Percentiles rank a stretch among this genome's conserved stretches.
These are phyloP conservation scores for Aureobasidium sp. DNA, from an alignment of 2,329 filamentous ascomycete species.

Conservation along the genomic window DNA sequence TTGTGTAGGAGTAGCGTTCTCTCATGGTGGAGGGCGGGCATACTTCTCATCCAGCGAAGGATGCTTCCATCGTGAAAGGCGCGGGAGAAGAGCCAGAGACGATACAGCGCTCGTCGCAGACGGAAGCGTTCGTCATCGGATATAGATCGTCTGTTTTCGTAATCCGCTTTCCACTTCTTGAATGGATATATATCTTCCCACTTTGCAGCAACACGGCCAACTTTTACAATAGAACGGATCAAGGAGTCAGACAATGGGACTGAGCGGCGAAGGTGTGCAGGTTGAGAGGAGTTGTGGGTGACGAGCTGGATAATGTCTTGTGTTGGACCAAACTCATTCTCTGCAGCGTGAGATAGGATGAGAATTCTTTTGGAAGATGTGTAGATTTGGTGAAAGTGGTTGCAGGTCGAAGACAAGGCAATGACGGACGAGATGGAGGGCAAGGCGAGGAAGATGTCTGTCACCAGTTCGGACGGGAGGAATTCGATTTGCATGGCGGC, in stretches of 20 bases:
- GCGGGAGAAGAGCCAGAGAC: slow-evolving; percentile 65
- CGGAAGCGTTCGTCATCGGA: slow-evolving; percentile 54
- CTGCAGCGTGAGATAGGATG: slow-evolving; percentile 60
- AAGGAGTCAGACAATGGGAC: slow-evolving; percentile 62
- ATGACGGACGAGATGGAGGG: slow-evolving; percentile 59
- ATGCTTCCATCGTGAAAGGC: slow-evolving; percentile 63
- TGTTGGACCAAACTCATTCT: slow-evolving; percentile 64
- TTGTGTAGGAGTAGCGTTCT: slow-evolving; percentile 65
- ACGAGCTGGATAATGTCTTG: slow-evolving; percentile 65
- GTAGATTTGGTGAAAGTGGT: slow-evolving; percentile 59
- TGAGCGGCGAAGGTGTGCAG: slow-evolving; percentile 58
- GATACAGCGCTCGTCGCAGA: slow-evolving; percentile 64
- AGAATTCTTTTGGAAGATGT: slow-evolving; percentile 58
- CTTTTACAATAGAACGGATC: slow-evolving; percentile 59
- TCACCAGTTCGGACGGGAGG: slow-evolving; percentile 64
- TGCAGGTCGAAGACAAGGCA: slow-evolving; percentile 60
- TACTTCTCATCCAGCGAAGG: slow-evolving; percentile 55
- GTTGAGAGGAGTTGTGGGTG: slow-evolving; percentile 67
- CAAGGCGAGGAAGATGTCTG: slow-evolving; percentile 62
- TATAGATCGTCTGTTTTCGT: slow-evolving; percentile 60
- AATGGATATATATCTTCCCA: slow-evolving; percentile 69
- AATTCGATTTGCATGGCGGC: slow-evolving; percentile 57
- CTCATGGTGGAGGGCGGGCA: slow-evolving; percentile 52
- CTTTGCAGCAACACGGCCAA: slow-evolving; percentile 61
- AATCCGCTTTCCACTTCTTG: slow-evolving; percentile 69